Evolutionary conservation across 257 asterid species (phyloP), one percentile per base, ranked within the genome.

Genomic region (Solanum commersonii): DNA sequence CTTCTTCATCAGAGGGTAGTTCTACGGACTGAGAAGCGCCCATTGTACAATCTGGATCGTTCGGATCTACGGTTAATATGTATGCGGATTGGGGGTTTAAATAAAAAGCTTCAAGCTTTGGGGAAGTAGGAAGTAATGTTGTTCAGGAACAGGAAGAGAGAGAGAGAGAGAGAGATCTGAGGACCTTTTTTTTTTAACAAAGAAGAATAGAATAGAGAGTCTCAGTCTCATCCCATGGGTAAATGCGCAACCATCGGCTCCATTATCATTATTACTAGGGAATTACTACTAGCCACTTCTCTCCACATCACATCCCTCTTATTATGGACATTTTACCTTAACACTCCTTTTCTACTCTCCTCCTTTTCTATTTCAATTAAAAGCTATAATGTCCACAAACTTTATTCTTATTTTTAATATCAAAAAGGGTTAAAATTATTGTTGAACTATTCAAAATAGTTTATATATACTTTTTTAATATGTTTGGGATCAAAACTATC

Each of bases 21-120:
- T 84, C 94, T 76, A 91, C 92, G 29, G 99, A 96, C 89, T 95
- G 98, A 37, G 98, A 93, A 88, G 96, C 77, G 74, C 99, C 99
- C 99, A 96, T 96, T 89, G 25, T 77, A 40, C 63, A 44, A 27
- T 49, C 40, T 82, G 85, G 85, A 81, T 81, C 85, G 12, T 81
- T 44, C 85, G 40, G 85, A 79, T 79, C 85, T 79, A 78, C 27
- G 34, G 60, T 56, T 56, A 56, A 56, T 56, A 22, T 56, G 60
- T 63, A 63, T n/a, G 70, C 70, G 71, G 74, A 68, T 27, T 27
- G 20, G 37, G 74, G 37, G 31, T 63, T n/a, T n/a, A n/a, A 63
- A n/a, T 0, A 63, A 56, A 56, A 20, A 8, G 72, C 33, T 65
- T 65, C 33, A 65, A 65, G 8, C 71, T n/a, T 60, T 63, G 31